Percentiles rank a stretch among this genome's conserved stretches.
phyloP scores from a whole-genome alignment of 2,329 filamentous ascomycete genomes.

The Sphaerulina vaccinii region DNA sequence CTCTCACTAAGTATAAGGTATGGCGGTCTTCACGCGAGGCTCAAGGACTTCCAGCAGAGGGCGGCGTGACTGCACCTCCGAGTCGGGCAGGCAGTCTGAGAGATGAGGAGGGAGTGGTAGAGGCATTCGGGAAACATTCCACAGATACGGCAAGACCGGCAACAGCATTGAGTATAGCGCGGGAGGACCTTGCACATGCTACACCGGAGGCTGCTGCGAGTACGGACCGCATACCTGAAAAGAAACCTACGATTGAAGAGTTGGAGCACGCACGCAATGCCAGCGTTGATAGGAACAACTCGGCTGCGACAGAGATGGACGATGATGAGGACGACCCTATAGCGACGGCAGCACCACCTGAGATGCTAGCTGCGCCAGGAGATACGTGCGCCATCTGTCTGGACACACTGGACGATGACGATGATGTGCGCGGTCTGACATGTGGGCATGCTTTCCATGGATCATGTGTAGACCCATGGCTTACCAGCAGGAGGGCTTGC shows the following conservation, averaged over 20 bases:
- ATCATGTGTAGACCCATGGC: slow-evolving; percentile 91
- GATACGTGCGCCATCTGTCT: slow-evolving; percentile 97
- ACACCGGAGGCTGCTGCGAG: slow-evolving; percentile 28
- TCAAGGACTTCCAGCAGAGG: slow-evolving; percentile 77
- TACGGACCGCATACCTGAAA: slow-evolving; percentile 34
- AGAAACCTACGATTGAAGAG: slow-evolving; percentile 33
- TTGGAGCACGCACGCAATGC: slow-evolving; percentile 31
- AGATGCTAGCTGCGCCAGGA: slow-evolving; percentile 76
- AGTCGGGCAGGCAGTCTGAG: slow-evolving; percentile 72
- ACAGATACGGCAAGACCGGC: slow-evolving; percentile 31
- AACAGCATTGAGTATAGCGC: slow-evolving; percentile 43
- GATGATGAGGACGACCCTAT: slow-evolving; percentile 79
- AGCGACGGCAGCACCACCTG: slow-evolving; percentile 74
- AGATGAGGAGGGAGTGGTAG: slow-evolving; percentile 53
- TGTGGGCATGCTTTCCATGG: slow-evolving; percentile 99
- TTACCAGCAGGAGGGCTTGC: slow-evolving; percentile 89
- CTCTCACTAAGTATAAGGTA: slow-evolving; percentile 91
- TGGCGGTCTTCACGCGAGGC: slow-evolving; percentile 84
- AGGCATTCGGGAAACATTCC: slow-evolving; percentile 35
- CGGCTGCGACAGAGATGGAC: slow-evolving; percentile 54
- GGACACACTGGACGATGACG: slow-evolving; percentile 88
- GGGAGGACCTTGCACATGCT: slow-evolving; percentile 49
- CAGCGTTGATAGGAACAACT: slow-evolving; percentile 31
- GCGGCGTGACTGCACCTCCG: slow-evolving; percentile 73
- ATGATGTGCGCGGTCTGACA: slow-evolving; percentile 88